Percentiles rank a stretch among this genome's conserved stretches.
These are phyloP conservation scores for Xylaria nigripes DNA, from an alignment of 495 filamentous ascomycete species.

Conservation along the genomic window DNA sequence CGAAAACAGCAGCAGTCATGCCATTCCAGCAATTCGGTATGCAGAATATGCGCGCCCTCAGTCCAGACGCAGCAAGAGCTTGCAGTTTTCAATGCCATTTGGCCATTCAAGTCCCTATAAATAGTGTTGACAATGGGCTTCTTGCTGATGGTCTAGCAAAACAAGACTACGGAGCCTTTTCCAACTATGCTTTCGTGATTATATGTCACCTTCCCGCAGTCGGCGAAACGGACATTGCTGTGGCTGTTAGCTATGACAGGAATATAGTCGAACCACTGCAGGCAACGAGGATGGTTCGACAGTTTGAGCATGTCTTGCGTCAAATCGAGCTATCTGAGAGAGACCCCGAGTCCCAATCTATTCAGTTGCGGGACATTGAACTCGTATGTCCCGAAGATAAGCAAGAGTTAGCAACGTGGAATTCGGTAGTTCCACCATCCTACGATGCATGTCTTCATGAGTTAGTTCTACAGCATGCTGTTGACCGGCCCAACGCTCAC, in stretches of 20 bases:
- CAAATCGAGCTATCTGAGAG: neutral
- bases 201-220: neutral
- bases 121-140: neutral
- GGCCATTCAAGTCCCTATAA: neutral
- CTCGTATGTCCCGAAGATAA: neutral
- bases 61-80: conserved; percentile 13
- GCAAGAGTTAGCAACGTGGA: neutral
- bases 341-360: neutral
- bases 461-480: conserved; percentile 20
- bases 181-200: neutral
- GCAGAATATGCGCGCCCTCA: conserved; percentile 23
- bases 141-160: neutral
- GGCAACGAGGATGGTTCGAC: neutral
- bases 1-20: conserved; percentile 29
- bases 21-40: conserved; percentile 37
- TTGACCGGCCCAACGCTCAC: conserved; percentile 20
- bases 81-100: conserved; percentile 28
- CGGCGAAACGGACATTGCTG: neutral
- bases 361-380: neutral
- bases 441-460: conserved; percentile 26
- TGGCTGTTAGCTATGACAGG: neutral
- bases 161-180: neutral
- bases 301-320: neutral
- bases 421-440: neutral
- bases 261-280: neutral